phyloP scores from a whole-genome alignment of 768 basidiomycete genomes.

The Trametes cinnabarina region DNA sequence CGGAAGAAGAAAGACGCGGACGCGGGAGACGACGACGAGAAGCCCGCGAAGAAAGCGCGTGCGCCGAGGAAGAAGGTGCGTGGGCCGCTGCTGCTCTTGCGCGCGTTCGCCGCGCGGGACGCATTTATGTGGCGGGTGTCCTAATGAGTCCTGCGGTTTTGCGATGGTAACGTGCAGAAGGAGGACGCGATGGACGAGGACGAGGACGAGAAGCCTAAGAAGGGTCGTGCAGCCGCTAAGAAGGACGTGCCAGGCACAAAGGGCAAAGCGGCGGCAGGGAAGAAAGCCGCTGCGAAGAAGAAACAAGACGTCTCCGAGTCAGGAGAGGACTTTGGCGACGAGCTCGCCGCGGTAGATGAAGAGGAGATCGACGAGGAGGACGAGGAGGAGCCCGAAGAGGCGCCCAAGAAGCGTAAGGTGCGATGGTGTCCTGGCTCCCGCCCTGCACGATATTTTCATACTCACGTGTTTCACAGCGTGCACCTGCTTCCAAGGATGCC shows the following conservation, averaged over 20 bases:
- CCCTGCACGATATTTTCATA: not conserved
- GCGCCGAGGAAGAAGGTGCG: slow-evolving; percentile 31
- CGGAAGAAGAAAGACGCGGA: slow-evolving; percentile 29
- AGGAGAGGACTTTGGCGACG: slow-evolving; percentile 48
- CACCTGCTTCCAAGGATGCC: slow-evolving; percentile 20
- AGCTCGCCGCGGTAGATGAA: slow-evolving; percentile 39
- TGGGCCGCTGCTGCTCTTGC: not conserved
- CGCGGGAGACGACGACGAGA: slow-evolving; percentile 20
- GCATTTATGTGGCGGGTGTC: not conserved
- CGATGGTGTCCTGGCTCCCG: slow-evolving; percentile 5
- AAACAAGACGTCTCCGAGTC: slow-evolving; percentile 42
- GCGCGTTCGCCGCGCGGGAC: too few species aligned
- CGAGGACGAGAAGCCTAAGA: slow-evolving; percentile 53
- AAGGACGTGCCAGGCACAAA: slow-evolving; percentile 34
- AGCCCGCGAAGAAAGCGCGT: slow-evolving; percentile 28
- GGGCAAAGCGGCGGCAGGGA: slow-evolving; percentile 44
- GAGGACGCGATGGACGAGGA: slow-evolving; percentile 32
- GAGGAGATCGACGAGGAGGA: slow-evolving; percentile 47
- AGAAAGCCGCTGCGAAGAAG: slow-evolving; percentile 42
- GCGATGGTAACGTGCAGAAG: slow-evolving; percentile 11
- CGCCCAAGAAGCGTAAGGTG: slow-evolving; percentile 72
- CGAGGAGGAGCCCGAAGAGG: slow-evolving; percentile 41
- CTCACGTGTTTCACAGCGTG: slow-evolving; percentile 11
- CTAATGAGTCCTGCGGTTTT: not conserved
- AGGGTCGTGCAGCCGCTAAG: slow-evolving; percentile 43